Evolutionary conservation across 1,284 basidiomycete species (phyloP).

Genomic region (Ceratobasidium sp.): DNA sequence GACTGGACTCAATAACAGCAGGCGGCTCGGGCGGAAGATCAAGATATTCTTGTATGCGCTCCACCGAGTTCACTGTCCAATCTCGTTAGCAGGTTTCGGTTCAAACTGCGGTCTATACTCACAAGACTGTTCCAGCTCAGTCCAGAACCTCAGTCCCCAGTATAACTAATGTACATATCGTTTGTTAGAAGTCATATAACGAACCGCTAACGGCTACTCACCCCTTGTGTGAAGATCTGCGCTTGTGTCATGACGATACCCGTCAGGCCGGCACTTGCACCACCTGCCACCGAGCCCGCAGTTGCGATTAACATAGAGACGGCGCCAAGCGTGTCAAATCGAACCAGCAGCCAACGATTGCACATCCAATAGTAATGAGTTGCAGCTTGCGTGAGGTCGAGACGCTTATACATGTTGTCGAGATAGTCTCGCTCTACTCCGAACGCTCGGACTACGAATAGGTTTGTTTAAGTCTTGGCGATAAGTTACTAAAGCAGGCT

Average conservation of each 20-base stretch:
- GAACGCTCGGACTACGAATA: conserved; percentile 32
- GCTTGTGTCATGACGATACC: conserved; percentile 29
- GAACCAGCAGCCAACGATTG: conserved; percentile 40
- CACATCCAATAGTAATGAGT: conserved; percentile 46
- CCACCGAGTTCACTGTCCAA: conserved; percentile 73
- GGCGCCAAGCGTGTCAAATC: conserved; percentile 77
- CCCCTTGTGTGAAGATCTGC: conserved; percentile 8
- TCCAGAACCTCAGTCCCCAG: conserved; percentile 18
- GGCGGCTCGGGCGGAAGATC: conserved; percentile 89
- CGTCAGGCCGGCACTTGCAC: conserved; percentile 19
- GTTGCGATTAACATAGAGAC: conserved; percentile 76
- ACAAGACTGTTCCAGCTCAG: conserved; percentile 51
- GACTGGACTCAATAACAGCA: conserved; percentile 73
- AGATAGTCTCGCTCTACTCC: conserved; percentile 33
- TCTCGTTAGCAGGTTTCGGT: too few relatives aligned
- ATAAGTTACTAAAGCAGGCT: not conserved
- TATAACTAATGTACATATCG: not conserved
- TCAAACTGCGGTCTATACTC: conserved; percentile 42
- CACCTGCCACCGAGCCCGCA: conserved; percentile 11
- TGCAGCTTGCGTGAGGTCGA: conserved; percentile 41
- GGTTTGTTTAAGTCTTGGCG: not conserved
- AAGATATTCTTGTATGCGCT: conserved; percentile 91
- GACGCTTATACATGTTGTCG: conserved; percentile 26
- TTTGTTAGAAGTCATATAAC: not conserved
- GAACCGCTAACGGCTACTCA: not conserved